Evolutionary conservation across 2,329 filamentous ascomycete species (phyloP), one percentile per base, ranked within the genome.

Genomic region (Cephalotrichum gorgonifer): DNA sequence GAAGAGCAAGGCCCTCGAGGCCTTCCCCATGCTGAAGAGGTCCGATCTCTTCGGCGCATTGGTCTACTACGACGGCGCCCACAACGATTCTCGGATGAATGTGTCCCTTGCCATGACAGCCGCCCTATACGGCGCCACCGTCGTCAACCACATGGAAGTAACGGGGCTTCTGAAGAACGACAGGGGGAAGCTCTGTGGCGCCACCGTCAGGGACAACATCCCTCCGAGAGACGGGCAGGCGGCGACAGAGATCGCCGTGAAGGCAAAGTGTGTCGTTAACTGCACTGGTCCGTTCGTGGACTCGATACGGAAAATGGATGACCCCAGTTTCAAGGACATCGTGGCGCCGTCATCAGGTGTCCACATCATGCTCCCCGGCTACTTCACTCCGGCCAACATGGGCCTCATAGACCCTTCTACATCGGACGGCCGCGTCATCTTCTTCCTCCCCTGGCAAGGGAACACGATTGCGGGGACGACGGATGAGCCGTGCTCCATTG

Each of bases 11-110:
- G 87, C 88, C 8, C 72, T 94, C 54, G 87, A 91, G 62, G 85
- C 85, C 2, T 94, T 94, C 61, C 88, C 88, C 7, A 93, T 94
- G 88, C 67, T 94, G 55, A 90, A 88, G 69, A 84, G 81, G 61
- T 82, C 86, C 39, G 81, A 85, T 55, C 71, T 94, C 14, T 78
- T 89, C 42, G 88, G 88, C 52, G 87, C 88, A 51, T 70, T 94
- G 59, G 88, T 94, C 23, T 95, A 95, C 72, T 94, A 94, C 63
- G 88, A 95, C 68, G 88, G 88, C 57, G 87, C 86, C 27, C 88
- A 95, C 68, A 95, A 95, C 61, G 88, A 95, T 65, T 93, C 88
- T 20, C 80, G 88, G 45, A 94, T 95, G 88, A 94, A 94, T 61
- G 85, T 93, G 26, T 90, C 86, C 8, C 74, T 94, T 50, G 88